These are phyloP conservation scores for Penicillium sp. DNA, from an alignment of 2,329 filamentous ascomycete genomes.

Conservation along the genomic window DNA sequence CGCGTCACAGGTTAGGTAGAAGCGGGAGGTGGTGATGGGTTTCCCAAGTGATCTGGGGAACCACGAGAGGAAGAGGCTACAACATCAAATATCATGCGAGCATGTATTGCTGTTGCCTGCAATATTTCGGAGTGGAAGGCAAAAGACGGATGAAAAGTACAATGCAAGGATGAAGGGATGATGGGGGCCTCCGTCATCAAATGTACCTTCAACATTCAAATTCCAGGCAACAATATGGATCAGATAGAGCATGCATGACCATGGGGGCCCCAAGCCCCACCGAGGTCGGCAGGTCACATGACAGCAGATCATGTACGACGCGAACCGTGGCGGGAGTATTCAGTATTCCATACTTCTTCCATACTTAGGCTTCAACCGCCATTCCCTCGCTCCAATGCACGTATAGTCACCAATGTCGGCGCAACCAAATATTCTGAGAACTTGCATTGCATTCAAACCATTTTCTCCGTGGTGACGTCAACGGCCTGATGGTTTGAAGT, in stretches of 20 bases:
- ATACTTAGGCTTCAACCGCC: no score
- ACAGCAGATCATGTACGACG: not conserved
- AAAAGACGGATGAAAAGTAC: not conserved
- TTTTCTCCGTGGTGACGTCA: not conserved
- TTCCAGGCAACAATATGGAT: slow-evolving; percentile 32
- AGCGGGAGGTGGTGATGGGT: slow-evolving; percentile 15
- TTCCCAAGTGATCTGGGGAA: slow-evolving; percentile 9
- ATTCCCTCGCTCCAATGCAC: not conserved
- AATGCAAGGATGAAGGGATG: slow-evolving; percentile 16
- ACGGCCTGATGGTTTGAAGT: not conserved
- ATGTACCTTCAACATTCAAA: not conserved
- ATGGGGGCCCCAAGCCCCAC: not conserved
- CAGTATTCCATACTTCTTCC: no score
- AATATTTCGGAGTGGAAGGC: slow-evolving; percentile 3
- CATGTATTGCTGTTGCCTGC: slow-evolving; percentile 21
- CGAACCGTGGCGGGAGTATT: no score
- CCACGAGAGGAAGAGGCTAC: not conserved
- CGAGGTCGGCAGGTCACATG: not conserved
- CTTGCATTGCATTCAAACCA: not conserved
- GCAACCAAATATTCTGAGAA: not conserved
- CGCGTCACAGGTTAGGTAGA: slow-evolving; percentile 9
- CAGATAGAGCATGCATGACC: slow-evolving; percentile 12
- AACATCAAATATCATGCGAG: slow-evolving; percentile 7
- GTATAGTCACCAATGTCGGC: not conserved
- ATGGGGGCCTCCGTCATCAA: not conserved